Conservation (phyloP, 2,329 filamentous ascomycete species). For the Paecilomyces dactylethromorphus region DNA sequence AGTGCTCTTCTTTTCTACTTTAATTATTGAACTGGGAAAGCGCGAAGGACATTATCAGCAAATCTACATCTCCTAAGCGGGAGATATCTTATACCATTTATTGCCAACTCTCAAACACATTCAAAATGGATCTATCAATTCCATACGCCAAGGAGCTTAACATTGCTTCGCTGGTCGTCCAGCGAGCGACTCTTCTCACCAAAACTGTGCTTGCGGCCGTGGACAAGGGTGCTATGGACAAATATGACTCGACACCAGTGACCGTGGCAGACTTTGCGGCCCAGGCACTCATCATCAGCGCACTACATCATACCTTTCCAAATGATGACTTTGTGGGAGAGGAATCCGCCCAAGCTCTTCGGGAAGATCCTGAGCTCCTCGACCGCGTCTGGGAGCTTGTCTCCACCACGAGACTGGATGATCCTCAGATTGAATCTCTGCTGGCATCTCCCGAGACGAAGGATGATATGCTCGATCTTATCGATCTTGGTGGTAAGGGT, state of each 20-base stretch:
- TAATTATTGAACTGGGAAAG: neutral
- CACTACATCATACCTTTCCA: slow-evolving; percentile 49
- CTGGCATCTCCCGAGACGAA: slow-evolving; percentile 38
- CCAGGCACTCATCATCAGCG: slow-evolving; percentile 55
- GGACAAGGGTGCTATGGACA: slow-evolving; percentile 48
- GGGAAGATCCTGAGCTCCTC: slow-evolving; percentile 42
- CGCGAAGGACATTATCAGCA: neutral
- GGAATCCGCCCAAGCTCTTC: slow-evolving; percentile 50
- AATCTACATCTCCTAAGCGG: neutral
- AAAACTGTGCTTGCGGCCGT: slow-evolving; percentile 46
- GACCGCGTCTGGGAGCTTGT: slow-evolving; percentile 53
- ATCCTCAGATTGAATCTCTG: slow-evolving; percentile 22
- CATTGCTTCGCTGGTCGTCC: slow-evolving; percentile 41
- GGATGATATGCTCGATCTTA: slow-evolving; percentile 55
- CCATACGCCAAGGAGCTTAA: slow-evolving; percentile 30
- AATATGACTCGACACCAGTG: slow-evolving; percentile 54
- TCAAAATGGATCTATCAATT: slow-evolving; percentile 15
- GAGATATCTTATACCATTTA: neutral
- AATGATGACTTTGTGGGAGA: slow-evolving; percentile 55
- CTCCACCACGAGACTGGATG: slow-evolving; percentile 26
- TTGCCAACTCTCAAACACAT: neutral
- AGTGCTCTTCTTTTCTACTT: neutral
- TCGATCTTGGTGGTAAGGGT: slow-evolving; percentile 50
- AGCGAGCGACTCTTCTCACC: slow-evolving; percentile 52
- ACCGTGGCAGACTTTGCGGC: slow-evolving; percentile 60